phyloP scores from a whole-genome alignment of 2,329 filamentous ascomycete species.

The Alternaria viburni region DNA sequence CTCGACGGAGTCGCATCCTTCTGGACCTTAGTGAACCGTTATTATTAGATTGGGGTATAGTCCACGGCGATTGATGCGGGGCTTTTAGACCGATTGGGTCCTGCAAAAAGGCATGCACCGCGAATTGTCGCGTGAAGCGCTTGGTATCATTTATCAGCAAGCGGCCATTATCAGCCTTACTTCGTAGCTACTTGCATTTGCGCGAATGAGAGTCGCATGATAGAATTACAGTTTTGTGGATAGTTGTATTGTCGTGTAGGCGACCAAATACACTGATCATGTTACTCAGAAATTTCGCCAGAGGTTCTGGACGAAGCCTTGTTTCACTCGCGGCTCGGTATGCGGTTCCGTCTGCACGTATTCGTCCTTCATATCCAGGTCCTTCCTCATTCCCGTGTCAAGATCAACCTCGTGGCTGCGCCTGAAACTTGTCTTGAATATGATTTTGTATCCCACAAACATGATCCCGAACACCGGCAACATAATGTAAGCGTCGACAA shows the following conservation, averaged over 20 bases:
- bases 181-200: neutral
- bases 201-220: neutral
- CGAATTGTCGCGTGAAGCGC: neutral
- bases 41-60: neutral
- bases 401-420: conserved; percentile 48
- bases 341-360: conserved; percentile 7
- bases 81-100: neutral
- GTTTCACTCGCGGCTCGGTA: conserved; percentile 8
- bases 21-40: neutral
- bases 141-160: neutral
- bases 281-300: conserved; percentile 14
- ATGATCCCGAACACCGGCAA: conserved; percentile 58
- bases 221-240: neutral
- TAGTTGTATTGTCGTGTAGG: neutral
- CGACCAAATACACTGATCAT: neutral
- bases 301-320: conserved; percentile 13
- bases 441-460: conserved; percentile 56
- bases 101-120: neutral
- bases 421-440: conserved; percentile 47
- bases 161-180: neutral
- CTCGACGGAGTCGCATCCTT: neutral
- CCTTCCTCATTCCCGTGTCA: conserved; percentile 44
- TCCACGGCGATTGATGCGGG: neutral
- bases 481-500: conserved; percentile 62
- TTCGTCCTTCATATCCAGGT: conserved; percentile 42